Conservation (phyloP, 2,329 filamentous ascomycete species). For the Parastagonospora avenae region DNA sequence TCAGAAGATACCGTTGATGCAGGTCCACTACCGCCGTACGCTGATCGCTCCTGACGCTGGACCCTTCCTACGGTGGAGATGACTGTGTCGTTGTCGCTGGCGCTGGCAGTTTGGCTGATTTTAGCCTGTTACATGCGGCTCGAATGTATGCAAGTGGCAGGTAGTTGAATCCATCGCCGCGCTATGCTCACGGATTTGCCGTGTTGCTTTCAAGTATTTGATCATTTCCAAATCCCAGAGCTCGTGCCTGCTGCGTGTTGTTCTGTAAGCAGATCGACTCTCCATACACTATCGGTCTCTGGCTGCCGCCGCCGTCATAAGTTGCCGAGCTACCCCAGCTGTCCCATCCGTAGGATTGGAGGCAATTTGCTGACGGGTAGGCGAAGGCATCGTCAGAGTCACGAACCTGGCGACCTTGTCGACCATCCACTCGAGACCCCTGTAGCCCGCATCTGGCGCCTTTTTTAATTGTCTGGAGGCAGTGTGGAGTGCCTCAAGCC, state of each 20-base stretch:
- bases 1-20: conserved; percentile 34
- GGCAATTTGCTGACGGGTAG: conserved; percentile 30
- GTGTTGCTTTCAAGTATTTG: conserved; percentile 20
- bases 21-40: conserved; percentile 34
- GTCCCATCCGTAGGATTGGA: conserved; percentile 26
- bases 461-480: conserved; percentile 34
- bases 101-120: conserved; percentile 14
- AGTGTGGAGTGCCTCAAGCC: conserved; percentile 38
- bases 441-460: conserved; percentile 29
- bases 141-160: conserved; percentile 15
- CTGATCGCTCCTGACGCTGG: conserved; percentile 23
- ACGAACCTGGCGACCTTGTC: conserved; percentile 23
- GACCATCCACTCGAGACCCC: conserved; percentile 27
- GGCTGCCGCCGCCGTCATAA: conserved; percentile 11
- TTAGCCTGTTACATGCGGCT: conserved; percentile 39
- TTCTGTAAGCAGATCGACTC: conserved; percentile 30
- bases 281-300: conserved; percentile 18
- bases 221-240: conserved; percentile 3
- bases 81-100: conserved; percentile 16
- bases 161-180: conserved; percentile 22
- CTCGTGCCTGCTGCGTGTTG: conserved; percentile 33
- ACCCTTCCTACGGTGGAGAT: conserved; percentile 19
- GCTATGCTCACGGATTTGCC: conserved; percentile 9
- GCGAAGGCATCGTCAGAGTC: conserved; percentile 25
- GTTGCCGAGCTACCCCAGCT: conserved; percentile 11